A percentile compares a stretch with the other conserved stretches of the same genome.
Conservation (phyloP, 1,284 basidiomycete species). For the Exobasidium cylindrosporum region DNA sequence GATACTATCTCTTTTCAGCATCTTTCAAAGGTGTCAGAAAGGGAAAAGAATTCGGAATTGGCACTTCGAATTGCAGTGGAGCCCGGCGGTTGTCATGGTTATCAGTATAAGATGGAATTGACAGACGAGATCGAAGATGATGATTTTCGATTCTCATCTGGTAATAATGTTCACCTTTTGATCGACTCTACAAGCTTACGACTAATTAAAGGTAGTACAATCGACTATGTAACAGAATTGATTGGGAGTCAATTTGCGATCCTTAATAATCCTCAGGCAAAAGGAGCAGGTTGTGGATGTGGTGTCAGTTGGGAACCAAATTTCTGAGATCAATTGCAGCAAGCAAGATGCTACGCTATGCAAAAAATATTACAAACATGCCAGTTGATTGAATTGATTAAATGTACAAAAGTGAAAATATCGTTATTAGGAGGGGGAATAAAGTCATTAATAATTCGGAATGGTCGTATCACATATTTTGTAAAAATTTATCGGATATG, state of each 20-base stretch:
- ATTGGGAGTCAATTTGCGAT: constrained; percentile 83
- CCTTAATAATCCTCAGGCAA: constrained; percentile 75
- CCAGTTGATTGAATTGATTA: too few species aligned
- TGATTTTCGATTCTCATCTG: constrained; percentile 64
- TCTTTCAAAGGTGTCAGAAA: constrained; percentile 46
- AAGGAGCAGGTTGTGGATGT: constrained; percentile 81
- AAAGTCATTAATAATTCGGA: too few species aligned
- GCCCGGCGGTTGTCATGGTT: constrained; percentile 87
- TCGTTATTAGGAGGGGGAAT: too few species aligned
- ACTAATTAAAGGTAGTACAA: constrained; percentile 74
- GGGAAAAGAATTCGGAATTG: constrained; percentile 64
- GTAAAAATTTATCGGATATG: too few species aligned
- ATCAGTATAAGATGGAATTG: constrained; percentile 83
- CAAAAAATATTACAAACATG: too few species aligned
- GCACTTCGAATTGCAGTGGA: constrained; percentile 76
- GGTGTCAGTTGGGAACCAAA: constrained; percentile 84
- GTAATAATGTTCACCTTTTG: constrained; percentile 58
- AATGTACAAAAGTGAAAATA: too few species aligned
- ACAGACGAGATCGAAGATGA: constrained; percentile 60
- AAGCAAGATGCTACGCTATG: too few species aligned
- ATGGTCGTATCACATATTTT: too few species aligned
- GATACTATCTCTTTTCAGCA: too few species aligned
- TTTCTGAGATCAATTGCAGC: too few species aligned
- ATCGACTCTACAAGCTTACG: constrained; percentile 77
- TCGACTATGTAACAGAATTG: constrained; percentile 85